These are phyloP conservation scores for Austroboletus niveus DNA, from an alignment of 1,284 basidiomycete species.

Conservation along the genomic window DNA sequence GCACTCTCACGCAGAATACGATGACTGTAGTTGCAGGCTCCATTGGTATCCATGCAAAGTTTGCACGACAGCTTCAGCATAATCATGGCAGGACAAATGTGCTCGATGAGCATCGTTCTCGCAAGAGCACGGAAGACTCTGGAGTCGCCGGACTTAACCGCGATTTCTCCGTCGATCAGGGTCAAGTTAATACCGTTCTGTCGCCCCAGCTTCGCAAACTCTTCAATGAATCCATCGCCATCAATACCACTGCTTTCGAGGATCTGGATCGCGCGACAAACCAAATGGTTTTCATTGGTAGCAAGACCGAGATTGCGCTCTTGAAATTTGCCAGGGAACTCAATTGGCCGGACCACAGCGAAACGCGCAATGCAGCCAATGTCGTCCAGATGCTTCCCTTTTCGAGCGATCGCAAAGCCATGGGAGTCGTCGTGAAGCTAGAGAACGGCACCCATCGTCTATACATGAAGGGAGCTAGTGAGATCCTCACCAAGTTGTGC, in stretches of 20 bases:
- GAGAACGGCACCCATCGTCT: constrained; percentile 64
- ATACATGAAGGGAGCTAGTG: constrained; percentile 92
- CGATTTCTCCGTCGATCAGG: constrained; percentile 87
- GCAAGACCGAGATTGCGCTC: constrained; percentile 95
- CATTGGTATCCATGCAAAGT: constrained; percentile 91
- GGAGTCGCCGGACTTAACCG: constrained; percentile 42
- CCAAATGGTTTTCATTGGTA: constrained; percentile 80
- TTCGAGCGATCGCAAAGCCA: constrained; percentile 92
- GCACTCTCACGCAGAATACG: constrained; percentile 88
- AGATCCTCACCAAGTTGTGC: constrained; percentile 84
- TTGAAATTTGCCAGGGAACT: constrained; percentile 88
- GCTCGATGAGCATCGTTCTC: constrained; percentile 48
- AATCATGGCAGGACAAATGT: constrained; percentile 78
- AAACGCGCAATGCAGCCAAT: constrained; percentile 63
- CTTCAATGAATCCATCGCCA: constrained; percentile 84
- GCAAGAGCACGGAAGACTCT: constrained; percentile 30
- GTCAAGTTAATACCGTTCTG: constrained; percentile 64
- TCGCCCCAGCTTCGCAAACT: constrained; percentile 63
- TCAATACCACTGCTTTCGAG: constrained; percentile 97
- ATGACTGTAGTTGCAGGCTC: constrained; percentile 98
- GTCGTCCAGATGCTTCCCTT: constrained; percentile 93
- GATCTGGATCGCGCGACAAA: constrained; percentile 69
- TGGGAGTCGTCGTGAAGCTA: constrained; percentile 85
- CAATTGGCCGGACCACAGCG: constrained; percentile 77
- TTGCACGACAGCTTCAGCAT: constrained; percentile 77